Base-by-base conservation (phyloP, 176 grass and related monocot genomes). In the Phoenix dactylifera region DNA sequence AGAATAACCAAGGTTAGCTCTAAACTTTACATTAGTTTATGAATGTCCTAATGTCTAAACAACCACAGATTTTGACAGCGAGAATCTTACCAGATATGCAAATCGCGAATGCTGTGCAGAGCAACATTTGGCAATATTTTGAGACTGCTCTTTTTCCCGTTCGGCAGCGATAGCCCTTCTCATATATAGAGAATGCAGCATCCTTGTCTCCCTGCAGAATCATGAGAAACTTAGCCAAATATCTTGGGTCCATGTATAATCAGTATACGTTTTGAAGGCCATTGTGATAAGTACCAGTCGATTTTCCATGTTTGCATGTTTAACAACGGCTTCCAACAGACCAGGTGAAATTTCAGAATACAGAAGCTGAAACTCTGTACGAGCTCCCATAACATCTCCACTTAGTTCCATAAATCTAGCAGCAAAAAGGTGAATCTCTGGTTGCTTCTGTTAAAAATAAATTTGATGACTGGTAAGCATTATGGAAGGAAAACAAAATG, bases 401-500 rank as follows among this genome's bases (percentile, higher is more conserved):
- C 51, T 85, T 22, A 91, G 71, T 70, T 98, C 93, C 81, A 83
- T 92, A 57, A 98, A 98, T 75, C 63, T 72, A 18, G 84, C 93
- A 65, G 78, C 80, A 50, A 98, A 98, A 32, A 98, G 76, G 70
- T 92, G 93, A 74, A 98, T 89, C 64, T 98, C 93, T 62, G 93
- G 76, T 59, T 92, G 87, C 68, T 98, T 98, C 93, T 98, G 81
- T 92, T 71, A 66, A 55, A 51, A 55, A 67, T 74, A 68, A 39
- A 39, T 56, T 55, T 5, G 6, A 22, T 7, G 3, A 18, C 6
- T n/a, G 54, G 7, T 55, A 4, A 55, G 55, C 35, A 44, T 39
- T 48, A 55, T 55, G 1, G 10, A 44, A 44, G 35, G 35, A 44
- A 44, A 44, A 44, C 35, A 12, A 44, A 44, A 44, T 14, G 35